Conservation (phyloP, 495 filamentous ascomycete genomes). For the Aspergillus incahuasiensis region DNA sequence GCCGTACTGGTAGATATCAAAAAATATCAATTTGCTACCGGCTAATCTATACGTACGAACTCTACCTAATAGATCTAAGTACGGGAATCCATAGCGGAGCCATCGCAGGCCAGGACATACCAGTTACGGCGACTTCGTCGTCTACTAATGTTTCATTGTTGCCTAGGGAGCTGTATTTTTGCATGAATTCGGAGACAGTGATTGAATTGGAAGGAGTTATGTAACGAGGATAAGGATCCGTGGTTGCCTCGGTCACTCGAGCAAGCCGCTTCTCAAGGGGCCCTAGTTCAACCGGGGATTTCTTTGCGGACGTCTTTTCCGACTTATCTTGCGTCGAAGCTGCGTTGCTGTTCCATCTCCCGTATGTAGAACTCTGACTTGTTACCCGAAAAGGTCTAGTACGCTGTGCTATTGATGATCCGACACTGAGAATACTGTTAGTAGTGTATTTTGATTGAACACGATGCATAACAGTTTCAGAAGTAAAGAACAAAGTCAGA, state of each 20-base stretch:
- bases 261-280: constrained; percentile 46
- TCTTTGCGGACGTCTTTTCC: neutral
- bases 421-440: constrained; percentile 25
- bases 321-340: constrained; percentile 23
- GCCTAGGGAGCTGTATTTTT: constrained; percentile 34
- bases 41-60: constrained; percentile 54
- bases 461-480: neutral
- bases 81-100: constrained; percentile 26
- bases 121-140: constrained; percentile 38
- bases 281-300: constrained; percentile 5
- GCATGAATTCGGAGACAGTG: constrained; percentile 35
- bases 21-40: constrained; percentile 73
- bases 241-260: constrained; percentile 40
- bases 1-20: constrained; percentile 71
- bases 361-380: neutral
- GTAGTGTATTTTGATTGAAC: neutral
- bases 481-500: constrained; percentile 3
- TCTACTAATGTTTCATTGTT: constrained; percentile 44
- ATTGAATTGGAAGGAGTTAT: constrained; percentile 26
- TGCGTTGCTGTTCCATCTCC: constrained; percentile 23
- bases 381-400: constrained; percentile 9
- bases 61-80: constrained; percentile 60
- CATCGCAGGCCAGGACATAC: constrained; percentile 36
- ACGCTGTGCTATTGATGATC: constrained; percentile 12
- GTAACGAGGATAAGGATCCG: constrained; percentile 51